Percentiles rank a stretch among this genome's conserved stretches.
These are phyloP conservation scores for Neodidymelliopsis sp. DNA, from an alignment of 2,329 filamentous ascomycete species.

Conservation along the genomic window DNA sequence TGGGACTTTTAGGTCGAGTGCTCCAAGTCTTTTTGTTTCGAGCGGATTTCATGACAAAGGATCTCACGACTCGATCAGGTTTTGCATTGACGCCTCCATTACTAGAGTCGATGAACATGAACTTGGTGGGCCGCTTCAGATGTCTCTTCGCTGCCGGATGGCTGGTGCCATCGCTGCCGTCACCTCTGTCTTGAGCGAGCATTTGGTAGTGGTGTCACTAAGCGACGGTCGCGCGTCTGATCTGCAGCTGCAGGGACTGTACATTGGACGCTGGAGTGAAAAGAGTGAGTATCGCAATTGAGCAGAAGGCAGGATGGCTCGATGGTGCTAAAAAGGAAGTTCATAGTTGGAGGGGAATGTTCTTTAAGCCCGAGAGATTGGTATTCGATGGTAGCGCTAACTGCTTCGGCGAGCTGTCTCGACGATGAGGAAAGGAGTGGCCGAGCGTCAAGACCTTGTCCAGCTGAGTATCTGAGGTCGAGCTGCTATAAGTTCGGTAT, in stretches of 20 bases:
- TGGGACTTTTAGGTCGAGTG: conserved; percentile 37
- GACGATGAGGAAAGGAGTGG: conserved; percentile 23
- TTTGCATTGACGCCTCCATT: conserved; percentile 40
- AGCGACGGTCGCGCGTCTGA: conserved; percentile 2
- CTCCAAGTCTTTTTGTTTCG: conserved; percentile 43
- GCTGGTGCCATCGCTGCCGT: neutral
- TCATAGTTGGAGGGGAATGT: conserved; percentile 22
- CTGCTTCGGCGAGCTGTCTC: conserved; percentile 17
- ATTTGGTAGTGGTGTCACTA: conserved; percentile 18
- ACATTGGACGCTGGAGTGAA: conserved; percentile 10
- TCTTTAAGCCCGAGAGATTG: conserved; percentile 23
- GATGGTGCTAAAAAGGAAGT: conserved; percentile 20
- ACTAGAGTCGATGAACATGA: conserved; percentile 48
- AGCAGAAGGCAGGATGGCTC: conserved; percentile 7
- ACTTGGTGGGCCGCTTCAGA: conserved; percentile 31
- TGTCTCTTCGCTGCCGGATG: conserved; percentile 10
- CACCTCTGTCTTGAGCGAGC: conserved; percentile 18
- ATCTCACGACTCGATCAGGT: conserved; percentile 41
- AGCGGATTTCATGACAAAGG: conserved; percentile 49
- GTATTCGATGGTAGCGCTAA: conserved; percentile 16
- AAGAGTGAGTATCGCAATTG: conserved; percentile 9
- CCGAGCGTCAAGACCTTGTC: conserved; percentile 25
- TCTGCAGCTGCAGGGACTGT: conserved; percentile 12
- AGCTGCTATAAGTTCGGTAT: conserved; percentile 17
- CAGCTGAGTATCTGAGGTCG: conserved; percentile 14